A percentile compares a stretch with the other conserved stretches of the same genome.
Conservation (phyloP, 805 yeast species). For the Jamesozyma hellenica region DNA sequence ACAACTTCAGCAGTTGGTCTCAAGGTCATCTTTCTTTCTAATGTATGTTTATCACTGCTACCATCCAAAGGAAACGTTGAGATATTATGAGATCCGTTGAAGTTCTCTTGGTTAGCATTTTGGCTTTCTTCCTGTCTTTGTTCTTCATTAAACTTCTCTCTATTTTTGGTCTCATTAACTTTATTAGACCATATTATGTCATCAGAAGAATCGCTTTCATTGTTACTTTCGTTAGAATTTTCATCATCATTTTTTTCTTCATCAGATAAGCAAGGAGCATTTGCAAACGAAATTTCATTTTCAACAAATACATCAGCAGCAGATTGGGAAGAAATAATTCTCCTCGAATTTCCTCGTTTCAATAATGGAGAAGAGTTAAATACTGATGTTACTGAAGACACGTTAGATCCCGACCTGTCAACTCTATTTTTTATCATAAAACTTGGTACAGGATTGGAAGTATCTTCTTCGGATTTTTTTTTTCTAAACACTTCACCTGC, state of each 20-base stretch:
- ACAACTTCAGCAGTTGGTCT: conserved; percentile 94
- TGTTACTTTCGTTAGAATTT: conserved; percentile 21
- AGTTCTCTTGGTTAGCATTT: too few relatives aligned
- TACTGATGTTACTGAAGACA: conserved; percentile 9
- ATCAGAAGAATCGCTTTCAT: conserved; percentile 21
- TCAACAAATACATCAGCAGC: conserved; percentile 54
- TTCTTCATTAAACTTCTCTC: not conserved
- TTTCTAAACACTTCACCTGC: conserved; percentile 12
- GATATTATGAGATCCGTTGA: too few relatives aligned
- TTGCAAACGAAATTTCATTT: conserved; percentile 63
- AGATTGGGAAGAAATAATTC: conserved; percentile 28
- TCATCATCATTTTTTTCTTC: conserved; percentile 44
- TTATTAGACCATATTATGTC: conserved; percentile 21
- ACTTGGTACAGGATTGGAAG: conserved; percentile 8
- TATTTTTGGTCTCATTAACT: not conserved
- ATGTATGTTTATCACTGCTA: conserved; percentile 3
- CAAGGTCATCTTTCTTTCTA: conserved; percentile 46
- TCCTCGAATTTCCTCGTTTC: conserved; percentile 24
- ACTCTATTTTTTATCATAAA: conserved; percentile 11
- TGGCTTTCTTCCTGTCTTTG: too few relatives aligned
- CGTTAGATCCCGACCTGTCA: conserved; percentile 15
- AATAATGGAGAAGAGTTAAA: conserved; percentile 21
- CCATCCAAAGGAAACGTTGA: too few relatives aligned
- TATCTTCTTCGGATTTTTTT: conserved; percentile 8
- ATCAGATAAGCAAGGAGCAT: conserved; percentile 51